Evolutionary conservation across 2,329 filamentous ascomycete genomes (phyloP), one percentile per base, ranked within the genome.

Genomic region (Nemania sp.): DNA sequence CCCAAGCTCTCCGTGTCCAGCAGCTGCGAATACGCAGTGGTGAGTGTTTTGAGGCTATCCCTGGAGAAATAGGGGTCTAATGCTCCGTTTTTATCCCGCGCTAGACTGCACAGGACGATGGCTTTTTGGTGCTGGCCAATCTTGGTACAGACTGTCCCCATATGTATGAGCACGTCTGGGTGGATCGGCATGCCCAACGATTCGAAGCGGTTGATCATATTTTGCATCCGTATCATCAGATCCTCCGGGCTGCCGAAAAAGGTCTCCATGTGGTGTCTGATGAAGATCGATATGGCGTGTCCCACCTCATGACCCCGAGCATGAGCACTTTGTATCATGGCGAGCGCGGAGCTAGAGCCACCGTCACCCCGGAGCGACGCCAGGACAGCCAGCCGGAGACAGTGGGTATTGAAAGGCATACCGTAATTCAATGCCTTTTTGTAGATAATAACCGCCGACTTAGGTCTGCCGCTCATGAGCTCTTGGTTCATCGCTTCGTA

Each of bases 311-410:
- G 63, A 4, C 77, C 78, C 9, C 69, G 62, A 1, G 57, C 46
- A 30, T 75, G 69, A 0, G 77, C 75, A 24, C 65, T 61, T 5
- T 64, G 62, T 5, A 83, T 70, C 14, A 82, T 65, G 0, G 58
- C 60, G 15, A 72, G 65, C 1, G 79, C 77, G 3, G 63, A 52
- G 3, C 64, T 64, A 3, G 63, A 52, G 3, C 63, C n/a, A n/a
- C n/a, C n/a, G n/a, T 64, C 31, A 72, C 64, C 40, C 14, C 65
- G 66, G 45, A 81, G 61, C 12, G 72, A 69, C 2, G 78, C 77
- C 8, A 73, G 61, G 7, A 82, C 73, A 7, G 76, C 78, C 5
- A 81, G 67, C n/a, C 75, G 73, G 12, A 82, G 69, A 48, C 75
- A 78, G 20, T 73, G 69, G 3, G 63, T 61, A 23, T 72, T 75